phyloP scores from a whole-genome alignment of 495 filamentous ascomycete species.

The Podospora australis region DNA sequence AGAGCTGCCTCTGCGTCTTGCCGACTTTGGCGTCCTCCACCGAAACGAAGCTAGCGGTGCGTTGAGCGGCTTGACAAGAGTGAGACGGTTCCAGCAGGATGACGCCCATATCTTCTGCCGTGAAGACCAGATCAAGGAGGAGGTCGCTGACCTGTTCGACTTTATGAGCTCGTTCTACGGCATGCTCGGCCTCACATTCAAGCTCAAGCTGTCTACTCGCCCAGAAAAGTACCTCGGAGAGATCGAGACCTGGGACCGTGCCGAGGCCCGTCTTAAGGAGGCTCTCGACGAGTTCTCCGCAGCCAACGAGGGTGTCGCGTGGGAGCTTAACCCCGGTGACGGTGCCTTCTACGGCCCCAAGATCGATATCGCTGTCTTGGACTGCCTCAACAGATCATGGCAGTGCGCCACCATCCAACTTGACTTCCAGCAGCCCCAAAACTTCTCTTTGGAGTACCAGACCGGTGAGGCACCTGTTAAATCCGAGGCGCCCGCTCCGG shows the following conservation, averaged over 20 bases:
- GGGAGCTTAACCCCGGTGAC: conserved; percentile 87
- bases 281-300: conserved; percentile 71
- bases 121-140: conserved; percentile 59
- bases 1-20: conserved; percentile 82
- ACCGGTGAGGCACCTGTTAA: conserved; percentile 50
- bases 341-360: conserved; percentile 95
- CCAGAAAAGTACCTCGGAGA: conserved; percentile 89
- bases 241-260: conserved; percentile 79
- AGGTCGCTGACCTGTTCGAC: conserved; percentile 83
- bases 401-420: conserved; percentile 97
- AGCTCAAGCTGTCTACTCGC: conserved; percentile 88
- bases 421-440: conserved; percentile 86
- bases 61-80: conserved; percentile 80
- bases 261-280: conserved; percentile 68
- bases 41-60: conserved; percentile 93
- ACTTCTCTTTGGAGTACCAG: conserved; percentile 34
- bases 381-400: conserved; percentile 37
- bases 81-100: conserved; percentile 90
- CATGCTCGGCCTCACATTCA: conserved; percentile 90
- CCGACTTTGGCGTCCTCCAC: conserved; percentile 93
- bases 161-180: conserved; percentile 81
- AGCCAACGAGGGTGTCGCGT: conserved; percentile 55
- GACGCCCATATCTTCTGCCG: conserved; percentile 75
- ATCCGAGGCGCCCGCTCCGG: conserved; percentile 27
- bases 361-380: conserved; percentile 67